Conservation (phyloP, 495 filamentous ascomycete genomes). For the Entonaema liquescens region DNA sequence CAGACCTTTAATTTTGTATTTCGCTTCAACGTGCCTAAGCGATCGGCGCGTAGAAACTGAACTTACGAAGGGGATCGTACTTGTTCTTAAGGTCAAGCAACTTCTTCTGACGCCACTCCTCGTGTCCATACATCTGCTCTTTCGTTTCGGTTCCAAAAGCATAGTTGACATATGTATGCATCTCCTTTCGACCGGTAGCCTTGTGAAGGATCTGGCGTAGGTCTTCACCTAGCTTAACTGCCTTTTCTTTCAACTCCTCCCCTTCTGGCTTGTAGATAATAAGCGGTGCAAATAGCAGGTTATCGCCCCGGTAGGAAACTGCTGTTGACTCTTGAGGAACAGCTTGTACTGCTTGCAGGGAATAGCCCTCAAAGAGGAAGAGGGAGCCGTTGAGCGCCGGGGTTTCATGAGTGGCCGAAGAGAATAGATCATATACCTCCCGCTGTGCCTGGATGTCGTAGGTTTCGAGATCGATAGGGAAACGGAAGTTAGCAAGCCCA, state of each 20-base stretch:
- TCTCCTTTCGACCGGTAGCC: slow-evolving; percentile 47
- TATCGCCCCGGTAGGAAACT: not conserved
- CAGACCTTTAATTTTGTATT: too few relatives aligned
- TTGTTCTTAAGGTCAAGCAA: slow-evolving; percentile 60
- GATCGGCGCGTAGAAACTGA: slow-evolving; percentile 64
- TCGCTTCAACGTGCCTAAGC: slow-evolving; percentile 33
- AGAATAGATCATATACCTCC: slow-evolving; percentile 53
- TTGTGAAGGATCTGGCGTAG: slow-evolving; percentile 54
- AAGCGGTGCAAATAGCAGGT: not conserved
- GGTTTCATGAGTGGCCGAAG: slow-evolving; percentile 36
- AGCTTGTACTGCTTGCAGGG: not conserved
- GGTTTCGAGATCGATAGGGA: slow-evolving; percentile 56
- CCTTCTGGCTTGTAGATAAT: not conserved
- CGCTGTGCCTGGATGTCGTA: slow-evolving; percentile 54
- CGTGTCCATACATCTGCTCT: slow-evolving; percentile 63
- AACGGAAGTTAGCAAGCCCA: slow-evolving; percentile 46
- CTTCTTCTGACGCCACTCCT: slow-evolving; percentile 56
- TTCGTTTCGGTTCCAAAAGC: slow-evolving; percentile 45
- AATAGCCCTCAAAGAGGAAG: slow-evolving; percentile 64
- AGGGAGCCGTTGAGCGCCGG: slow-evolving; percentile 48
- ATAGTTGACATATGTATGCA: slow-evolving; percentile 68
- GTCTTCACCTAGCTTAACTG: slow-evolving; percentile 51
- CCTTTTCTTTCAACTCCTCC: not conserved
- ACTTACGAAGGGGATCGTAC: slow-evolving; percentile 63
- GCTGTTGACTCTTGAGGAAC: not conserved